Evolutionary conservation across 2,329 filamentous ascomycete genomes (phyloP), one percentile per base, ranked within the genome.

Genomic region (Lasiodiplodia sp.): DNA sequence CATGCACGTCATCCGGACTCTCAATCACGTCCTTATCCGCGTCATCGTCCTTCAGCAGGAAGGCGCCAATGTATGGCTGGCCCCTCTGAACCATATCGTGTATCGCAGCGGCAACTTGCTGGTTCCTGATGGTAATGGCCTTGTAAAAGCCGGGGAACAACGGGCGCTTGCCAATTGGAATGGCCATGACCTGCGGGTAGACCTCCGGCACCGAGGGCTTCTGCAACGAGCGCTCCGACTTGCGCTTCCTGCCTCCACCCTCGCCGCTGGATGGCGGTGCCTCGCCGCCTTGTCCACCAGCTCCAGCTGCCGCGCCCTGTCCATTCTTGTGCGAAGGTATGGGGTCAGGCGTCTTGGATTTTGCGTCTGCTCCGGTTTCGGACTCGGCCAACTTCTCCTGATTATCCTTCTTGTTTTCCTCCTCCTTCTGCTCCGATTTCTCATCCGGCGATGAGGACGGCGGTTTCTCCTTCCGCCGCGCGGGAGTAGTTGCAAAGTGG

Each of bases 71-170:
- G 75, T 99, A 99, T 28, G 95, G 96, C 80, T 99, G 96, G 0
- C 96, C 96, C 65, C 95, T 88, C 85, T 97, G 97, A 79, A 98
- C 93, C 87, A 97, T 96, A 78, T 99, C 96, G 69, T 94, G 92
- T 72, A 99, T 97, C 25, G 96, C 96, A 49, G 90, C 90, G 16
- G 94, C 92, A 44, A 99, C 96, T 74, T 96, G 92, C 21, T 92
- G 92, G 76, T 99, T 94, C 77, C 93, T 91, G 73, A 99, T 97
- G 3, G 95, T 99, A 73, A 99, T 96, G 11, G 96, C 95, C 82
- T 99, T 99, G 84, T 99, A 99, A 81, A 98, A 99, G 1, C 96
- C 96, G 1, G 96, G 96, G 81, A 98, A 99, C 14, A 99, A 84
- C 12, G 96, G 96, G 66, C 96, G 88, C 79, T 96, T 94, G 34